phyloP scores from a whole-genome alignment of 2,329 filamentous ascomycete species.

The Grosmannia huntii region DNA sequence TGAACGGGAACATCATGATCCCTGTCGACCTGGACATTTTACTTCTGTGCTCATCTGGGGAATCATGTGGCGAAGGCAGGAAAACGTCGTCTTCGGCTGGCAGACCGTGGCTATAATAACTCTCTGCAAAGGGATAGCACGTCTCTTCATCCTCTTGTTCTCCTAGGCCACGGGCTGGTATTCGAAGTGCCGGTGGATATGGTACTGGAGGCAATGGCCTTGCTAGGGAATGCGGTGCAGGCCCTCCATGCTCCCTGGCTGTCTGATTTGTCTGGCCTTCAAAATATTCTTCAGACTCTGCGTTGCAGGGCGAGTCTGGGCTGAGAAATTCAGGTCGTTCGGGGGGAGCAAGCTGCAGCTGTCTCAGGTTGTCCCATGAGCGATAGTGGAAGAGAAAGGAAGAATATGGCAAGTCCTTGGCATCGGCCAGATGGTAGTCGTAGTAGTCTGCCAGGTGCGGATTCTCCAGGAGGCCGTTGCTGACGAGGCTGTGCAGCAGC shows the following conservation, averaged over 20 bases:
- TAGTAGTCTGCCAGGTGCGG: constrained; percentile 38
- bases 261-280: not conserved
- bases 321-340: constrained; percentile 7
- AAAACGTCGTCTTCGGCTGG: not conserved
- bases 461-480: constrained; percentile 37
- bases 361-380: constrained; percentile 33
- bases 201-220: not conserved
- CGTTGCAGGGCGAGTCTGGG: not conserved
- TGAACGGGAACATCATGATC: constrained; percentile 5
- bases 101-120: no score
- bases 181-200: not conserved
- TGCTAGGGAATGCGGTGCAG: not conserved
- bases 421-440: constrained; percentile 37
- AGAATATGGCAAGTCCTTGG: constrained; percentile 37
- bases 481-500: constrained; percentile 29
- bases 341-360: constrained; percentile 33
- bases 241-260: not conserved
- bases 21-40: not conserved
- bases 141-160: not conserved
- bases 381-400: constrained; percentile 45
- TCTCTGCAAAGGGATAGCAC: not conserved
- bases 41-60: no score
- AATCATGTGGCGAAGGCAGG: not conserved
- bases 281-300: not conserved
- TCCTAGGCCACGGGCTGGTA: not conserved